Base-by-base conservation (phyloP, 768 basidiomycete species). In the Crucibulum laeve region DNA sequence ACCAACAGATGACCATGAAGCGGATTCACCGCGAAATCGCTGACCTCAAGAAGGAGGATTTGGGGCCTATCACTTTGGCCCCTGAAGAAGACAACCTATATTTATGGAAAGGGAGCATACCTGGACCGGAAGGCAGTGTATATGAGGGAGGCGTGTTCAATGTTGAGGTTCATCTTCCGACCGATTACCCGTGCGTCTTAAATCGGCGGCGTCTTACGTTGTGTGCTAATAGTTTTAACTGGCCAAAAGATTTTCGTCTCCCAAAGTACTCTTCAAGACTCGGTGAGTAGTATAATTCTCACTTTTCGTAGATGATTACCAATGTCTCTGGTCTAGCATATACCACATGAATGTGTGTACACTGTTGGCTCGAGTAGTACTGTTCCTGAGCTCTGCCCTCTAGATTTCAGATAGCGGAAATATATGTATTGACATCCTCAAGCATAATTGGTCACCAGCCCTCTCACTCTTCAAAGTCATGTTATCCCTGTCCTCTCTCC, bases 391-490 rank as follows among this genome's bases (percentile, higher is more conserved):
- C 34, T 14, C 35, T 8, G 18, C 5, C 3, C 23, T 10, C 18
- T 38, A 78, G 73, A 88, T 89, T 35, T 84, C 82, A 40, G 86
- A 88, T 45, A 74, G 77, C 40, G 88, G 87, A 33, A 75, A 73
- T 51, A 84, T 91, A 42, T 91, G 88, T 56, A 87, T 92, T 52
- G 88, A 96, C 64, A 91, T 95, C 40, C 76, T 97, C 46, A 96
- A 97, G 67, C 77, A 82, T 56, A 87, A 90, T 55, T 97, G 93
- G 93, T 93, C 90, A 1, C 93, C 93, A 5, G 93, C 93, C 2
- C 65, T 97, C 17, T 94, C 91, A 2, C 70, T 97, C 38, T 93
- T 89, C 74, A 96, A 97, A 70, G 88, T 95, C 56, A 84, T 97
- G 64, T 79, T 97, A 15, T 94, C 91, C 21, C 76, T 97, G 3